Evolutionary conservation across 495 filamentous ascomycete genomes (phyloP).

Genomic region (Penicillium canariense): DNA sequence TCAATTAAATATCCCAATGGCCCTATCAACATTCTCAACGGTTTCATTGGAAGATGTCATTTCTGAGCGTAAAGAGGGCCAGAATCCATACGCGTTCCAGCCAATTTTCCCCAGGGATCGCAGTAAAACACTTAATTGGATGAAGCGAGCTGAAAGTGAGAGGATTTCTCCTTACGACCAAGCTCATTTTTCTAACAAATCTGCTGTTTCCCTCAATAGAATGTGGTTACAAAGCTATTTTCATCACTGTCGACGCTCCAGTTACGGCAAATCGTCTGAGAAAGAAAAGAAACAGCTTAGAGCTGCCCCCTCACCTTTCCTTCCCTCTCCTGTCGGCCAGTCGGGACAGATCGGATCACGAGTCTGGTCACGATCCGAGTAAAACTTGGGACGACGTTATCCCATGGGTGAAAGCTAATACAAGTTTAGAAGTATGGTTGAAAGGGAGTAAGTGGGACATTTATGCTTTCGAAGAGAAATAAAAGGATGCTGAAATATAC

Average conservation of each 20-base stretch:
- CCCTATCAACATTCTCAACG: slow-evolving; percentile 53
- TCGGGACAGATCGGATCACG: slow-evolving; percentile 55
- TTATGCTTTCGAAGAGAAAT: no score
- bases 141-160: slow-evolving; percentile 74
- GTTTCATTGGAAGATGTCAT: slow-evolving; percentile 52
- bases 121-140: slow-evolving; percentile 76
- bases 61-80: slow-evolving; percentile 32
- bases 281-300: slow-evolving; percentile 46
- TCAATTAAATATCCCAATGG: slow-evolving; percentile 66
- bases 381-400: slow-evolving; percentile 80
- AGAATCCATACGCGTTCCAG: slow-evolving; percentile 59
- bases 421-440: slow-evolving; percentile 86
- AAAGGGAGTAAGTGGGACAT: slow-evolving; percentile 73
- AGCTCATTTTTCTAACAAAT: no score
- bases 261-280: slow-evolving; percentile 63
- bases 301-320: no score
- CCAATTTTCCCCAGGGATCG: slow-evolving; percentile 95
- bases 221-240: slow-evolving; percentile 85
- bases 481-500: no score
- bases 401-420: slow-evolving; percentile 81
- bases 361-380: slow-evolving; percentile 75
- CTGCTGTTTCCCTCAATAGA: no score
- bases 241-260: slow-evolving; percentile 92
- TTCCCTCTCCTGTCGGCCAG: no score
- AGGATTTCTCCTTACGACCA: no score